Percentiles rank a stretch among this genome's conserved stretches.
Evolutionary conservation across 192 early-diverging fungal genomes (phyloP).

Genomic region (Coemansia guatemalensis): DNA sequence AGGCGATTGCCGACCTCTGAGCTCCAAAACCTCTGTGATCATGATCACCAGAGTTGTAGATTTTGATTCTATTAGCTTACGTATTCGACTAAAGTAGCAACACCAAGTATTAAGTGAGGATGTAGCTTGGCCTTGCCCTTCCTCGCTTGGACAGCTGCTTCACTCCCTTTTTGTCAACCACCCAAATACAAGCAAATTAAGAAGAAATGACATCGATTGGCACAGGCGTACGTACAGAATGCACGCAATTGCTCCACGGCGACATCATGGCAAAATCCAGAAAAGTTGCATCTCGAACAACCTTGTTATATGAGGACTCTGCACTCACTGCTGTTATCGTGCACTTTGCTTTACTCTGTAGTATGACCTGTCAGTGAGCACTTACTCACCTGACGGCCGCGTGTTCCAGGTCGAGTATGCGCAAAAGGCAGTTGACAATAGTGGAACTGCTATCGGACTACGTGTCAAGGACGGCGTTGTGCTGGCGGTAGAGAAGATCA

Average conservation of each 20-base stretch:
- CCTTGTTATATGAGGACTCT: background rate
- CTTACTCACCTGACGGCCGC: conserved; percentile 98
- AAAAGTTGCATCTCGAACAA: conserved; percentile 12
- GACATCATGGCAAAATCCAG: background rate
- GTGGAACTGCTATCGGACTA: conserved; percentile 94
- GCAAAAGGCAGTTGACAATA: conserved; percentile 96
- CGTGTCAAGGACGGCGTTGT: conserved; percentile 95
- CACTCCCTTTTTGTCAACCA: background rate
- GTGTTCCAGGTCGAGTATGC: conserved; percentile 99
- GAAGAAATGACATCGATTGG: conserved; percentile 82
- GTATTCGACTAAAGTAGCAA: background rate
- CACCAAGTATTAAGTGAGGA: background rate
- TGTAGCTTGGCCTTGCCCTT: background rate
- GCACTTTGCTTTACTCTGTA: conserved; percentile 24
- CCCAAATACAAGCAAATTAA: background rate
- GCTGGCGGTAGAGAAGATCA: conserved; percentile 93
- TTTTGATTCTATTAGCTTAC: conserved; percentile 5
- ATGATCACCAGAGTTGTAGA: background rate
- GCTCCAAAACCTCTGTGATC: background rate
- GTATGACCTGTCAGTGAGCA: conserved; percentile 98
- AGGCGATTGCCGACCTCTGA: conserved; percentile 35
- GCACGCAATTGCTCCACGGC: background rate
- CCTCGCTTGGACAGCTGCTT: background rate
- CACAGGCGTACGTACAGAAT: conserved; percentile 74
- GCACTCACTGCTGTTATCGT: background rate